Evolutionary conservation across 495 filamentous ascomycete species (phyloP), one percentile per base, ranked within the genome.

Genomic region (Podospora appendiculata): DNA sequence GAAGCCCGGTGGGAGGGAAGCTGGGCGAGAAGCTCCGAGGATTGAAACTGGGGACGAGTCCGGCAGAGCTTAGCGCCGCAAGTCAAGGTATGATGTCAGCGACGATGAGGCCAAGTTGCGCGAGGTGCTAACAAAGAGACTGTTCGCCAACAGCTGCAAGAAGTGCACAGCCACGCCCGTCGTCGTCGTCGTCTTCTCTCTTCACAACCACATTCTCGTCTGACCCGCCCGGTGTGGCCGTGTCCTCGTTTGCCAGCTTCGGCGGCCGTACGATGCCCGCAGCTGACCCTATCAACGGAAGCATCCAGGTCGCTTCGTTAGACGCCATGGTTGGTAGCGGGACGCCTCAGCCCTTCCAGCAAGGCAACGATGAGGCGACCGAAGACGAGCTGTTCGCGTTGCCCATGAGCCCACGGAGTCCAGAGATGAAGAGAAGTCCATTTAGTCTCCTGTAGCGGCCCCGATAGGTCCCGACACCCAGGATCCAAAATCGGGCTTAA

Each of bases 341-440:
- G 0, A 50, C 58, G 40, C 61, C 69, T 4, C 51, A 11, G 25
- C 34, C 58, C 45, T 42, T 64, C 59, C 8, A 47, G 50, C 18
- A 68, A 57, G 48, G 55, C 55, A 41, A 50, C 4, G 49, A 65
- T 19, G 59, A 58, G 50, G 59, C 83, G 9, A 76, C 71, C 4
- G 81, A 88, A 58, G 87, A 90, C 41, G 88, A 84, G 11, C 72
- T 91, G 25, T 94, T 92, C 60, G 87, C 88, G 16, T 78, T 90
- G 48, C 85, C 87, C 14, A 78, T 94, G 74, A 87, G 84, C 55
- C 88, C 88, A 8, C 78, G 87, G 34, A 86, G 85, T 53, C 88
- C 89, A 0, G 88, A 90, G 59, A 86, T 90, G 60, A 79, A 75
- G 41, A 82, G 80, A 47, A 91, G 86, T 58, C 87, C 86, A 8